A percentile compares a stretch with the other conserved stretches of the same genome.
These are phyloP conservation scores for Melampsora occidentalis DNA, from an alignment of 1,284 basidiomycete species.

Conservation along the genomic window DNA sequence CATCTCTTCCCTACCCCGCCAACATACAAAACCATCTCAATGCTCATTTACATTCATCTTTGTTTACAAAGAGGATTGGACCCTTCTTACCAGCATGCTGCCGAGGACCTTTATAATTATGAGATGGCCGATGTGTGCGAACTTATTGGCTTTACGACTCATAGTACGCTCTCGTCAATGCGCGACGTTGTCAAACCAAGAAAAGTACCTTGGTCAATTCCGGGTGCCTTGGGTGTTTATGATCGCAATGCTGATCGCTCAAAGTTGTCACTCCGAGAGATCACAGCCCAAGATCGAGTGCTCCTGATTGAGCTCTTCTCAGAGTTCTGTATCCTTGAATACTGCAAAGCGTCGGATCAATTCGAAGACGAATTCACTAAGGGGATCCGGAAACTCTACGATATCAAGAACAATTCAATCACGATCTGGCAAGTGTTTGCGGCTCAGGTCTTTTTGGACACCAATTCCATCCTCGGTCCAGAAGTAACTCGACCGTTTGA, in stretches of 20 bases:
- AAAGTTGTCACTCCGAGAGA: background rate
- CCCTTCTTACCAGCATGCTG: background rate
- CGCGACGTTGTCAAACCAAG: background rate
- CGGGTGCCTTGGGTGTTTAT: no score
- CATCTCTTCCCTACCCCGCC: background rate
- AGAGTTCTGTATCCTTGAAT: background rate
- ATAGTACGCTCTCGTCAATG: background rate
- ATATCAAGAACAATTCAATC: background rate
- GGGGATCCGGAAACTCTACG: background rate
- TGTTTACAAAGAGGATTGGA: background rate
- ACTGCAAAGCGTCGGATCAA: background rate
- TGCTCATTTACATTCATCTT: background rate
- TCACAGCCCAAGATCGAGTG: background rate
- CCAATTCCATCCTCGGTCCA: background rate
- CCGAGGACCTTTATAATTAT: background rate
- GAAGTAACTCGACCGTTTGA: background rate
- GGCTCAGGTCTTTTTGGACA: background rate
- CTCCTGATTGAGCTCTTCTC: background rate
- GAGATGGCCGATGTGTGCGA: conserved; percentile 1
- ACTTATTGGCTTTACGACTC: background rate
- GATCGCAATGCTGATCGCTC: background rate
- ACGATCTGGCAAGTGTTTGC: background rate
- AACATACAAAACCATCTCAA: no score
- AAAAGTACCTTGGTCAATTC: background rate
- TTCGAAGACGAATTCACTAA: background rate